Evolutionary conservation across 2,329 filamentous ascomycete species (phyloP).

Genomic region (Botryosphaeria dothidea): DNA sequence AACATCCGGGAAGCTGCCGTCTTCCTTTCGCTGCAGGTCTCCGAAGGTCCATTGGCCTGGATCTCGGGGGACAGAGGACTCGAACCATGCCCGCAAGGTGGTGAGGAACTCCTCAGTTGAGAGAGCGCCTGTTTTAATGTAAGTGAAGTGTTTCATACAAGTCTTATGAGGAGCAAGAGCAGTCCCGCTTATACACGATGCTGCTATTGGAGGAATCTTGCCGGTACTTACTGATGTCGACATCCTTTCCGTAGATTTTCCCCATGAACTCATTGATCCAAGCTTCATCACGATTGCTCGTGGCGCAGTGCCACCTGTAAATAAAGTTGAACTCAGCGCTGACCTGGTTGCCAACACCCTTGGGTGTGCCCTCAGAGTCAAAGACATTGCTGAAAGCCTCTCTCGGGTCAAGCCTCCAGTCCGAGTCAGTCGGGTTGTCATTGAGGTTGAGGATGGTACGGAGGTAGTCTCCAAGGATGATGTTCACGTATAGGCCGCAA

Average conservation of each 20-base stretch:
- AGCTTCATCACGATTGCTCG: slow-evolving; percentile 68
- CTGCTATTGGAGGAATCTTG: background rate
- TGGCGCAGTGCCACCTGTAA: slow-evolving; percentile 80
- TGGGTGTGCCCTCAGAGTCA: slow-evolving; percentile 52
- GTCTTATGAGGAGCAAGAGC: background rate
- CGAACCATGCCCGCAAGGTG: slow-evolving; percentile 50
- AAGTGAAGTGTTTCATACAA: background rate
- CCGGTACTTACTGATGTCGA: background rate
- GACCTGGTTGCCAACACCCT: slow-evolving; percentile 74
- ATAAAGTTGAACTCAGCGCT: slow-evolving; percentile 82
- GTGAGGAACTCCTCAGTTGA: slow-evolving; percentile 59
- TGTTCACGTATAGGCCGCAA: slow-evolving; percentile 47
- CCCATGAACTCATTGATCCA: slow-evolving; percentile 66
- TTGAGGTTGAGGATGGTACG: slow-evolving; percentile 55
- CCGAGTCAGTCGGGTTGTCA: slow-evolving; percentile 59
- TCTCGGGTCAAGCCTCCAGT: slow-evolving; percentile 75
- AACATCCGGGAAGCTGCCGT: slow-evolving; percentile 47
- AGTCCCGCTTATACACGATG: background rate
- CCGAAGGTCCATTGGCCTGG: slow-evolving; percentile 45
- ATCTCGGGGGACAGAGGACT: slow-evolving; percentile 60
- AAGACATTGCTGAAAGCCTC: slow-evolving; percentile 11
- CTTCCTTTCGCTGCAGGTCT: slow-evolving; percentile 39
- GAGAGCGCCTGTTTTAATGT: slow-evolving; percentile 43
- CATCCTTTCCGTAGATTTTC: background rate
- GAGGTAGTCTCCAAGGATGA: slow-evolving; percentile 48